These are phyloP conservation scores for Eucalyptus paniculata DNA, from an alignment of 345 rosid species.

Conservation along the genomic window DNA sequence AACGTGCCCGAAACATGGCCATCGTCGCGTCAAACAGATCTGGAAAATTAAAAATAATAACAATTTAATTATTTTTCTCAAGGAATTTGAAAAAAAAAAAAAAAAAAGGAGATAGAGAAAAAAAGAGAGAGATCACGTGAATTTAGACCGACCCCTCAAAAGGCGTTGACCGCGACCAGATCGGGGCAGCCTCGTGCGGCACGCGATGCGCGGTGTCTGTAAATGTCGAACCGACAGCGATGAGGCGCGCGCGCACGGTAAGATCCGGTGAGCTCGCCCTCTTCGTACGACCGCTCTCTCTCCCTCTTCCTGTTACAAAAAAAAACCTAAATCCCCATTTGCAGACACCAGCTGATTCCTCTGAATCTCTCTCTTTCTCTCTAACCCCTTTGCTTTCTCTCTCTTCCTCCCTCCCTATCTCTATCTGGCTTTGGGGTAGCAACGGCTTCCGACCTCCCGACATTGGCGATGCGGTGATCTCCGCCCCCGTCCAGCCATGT, in stretches of 20 bases:
- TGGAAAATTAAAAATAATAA: background rate
- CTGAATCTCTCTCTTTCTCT: conserved; percentile 5
- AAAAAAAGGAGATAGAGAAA: background rate
- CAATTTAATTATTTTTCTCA: background rate
- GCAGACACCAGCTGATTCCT: background rate
- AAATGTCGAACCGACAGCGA: background rate
- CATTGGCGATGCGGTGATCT: background rate
- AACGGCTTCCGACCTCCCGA: background rate
- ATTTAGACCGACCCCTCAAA: background rate
- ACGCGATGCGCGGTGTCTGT: background rate
- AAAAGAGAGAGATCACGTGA: background rate
- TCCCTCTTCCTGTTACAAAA: background rate
- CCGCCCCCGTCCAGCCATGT: background rate
- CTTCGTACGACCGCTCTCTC: background rate
- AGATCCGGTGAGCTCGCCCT: background rate
- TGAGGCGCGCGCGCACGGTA: background rate
- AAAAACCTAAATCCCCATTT: conserved; percentile 14
- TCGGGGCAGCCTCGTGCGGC: background rate
- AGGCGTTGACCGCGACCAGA: background rate
- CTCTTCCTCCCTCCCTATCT: background rate
- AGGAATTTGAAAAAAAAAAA: background rate
- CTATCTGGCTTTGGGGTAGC: background rate
- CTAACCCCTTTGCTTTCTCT: background rate
- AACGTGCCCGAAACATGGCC: background rate
- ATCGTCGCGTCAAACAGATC: background rate